Base-by-base conservation (phyloP, 2,329 filamentous ascomycete genomes). In the Sporothrix schenckii region DNA sequence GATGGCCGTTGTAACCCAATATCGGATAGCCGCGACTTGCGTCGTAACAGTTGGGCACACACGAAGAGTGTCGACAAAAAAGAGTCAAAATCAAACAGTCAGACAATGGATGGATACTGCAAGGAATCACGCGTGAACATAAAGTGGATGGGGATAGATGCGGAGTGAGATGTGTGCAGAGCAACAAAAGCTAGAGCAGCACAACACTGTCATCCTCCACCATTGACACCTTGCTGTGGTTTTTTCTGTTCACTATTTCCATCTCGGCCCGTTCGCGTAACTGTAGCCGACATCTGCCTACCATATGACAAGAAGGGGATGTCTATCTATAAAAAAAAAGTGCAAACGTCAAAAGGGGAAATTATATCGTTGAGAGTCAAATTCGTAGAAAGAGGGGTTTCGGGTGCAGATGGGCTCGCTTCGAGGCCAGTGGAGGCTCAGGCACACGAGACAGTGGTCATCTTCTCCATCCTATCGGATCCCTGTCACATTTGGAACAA, bases 1-100 rank as follows among this genome's bases (percentile, higher is more conserved):
- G 68, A 63, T 63, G 49, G 44, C 44, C 58, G 14, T 60, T 54
- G 68, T 54, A 69, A 54, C 58, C 68, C 68, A 69, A 65, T 61
- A 65, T 69, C 68, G 58, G 68, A 63, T 44, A 54, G 58, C 68
- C 68, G 58, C 54, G 30, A 53, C 44, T 52, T 27, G 67, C 44
- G 58, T 69, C 34, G 68, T 34, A 49, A 44, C 53, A 54, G 52
- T 66, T 70, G 60, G 68, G 68, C 60, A 58, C 16, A 58, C 61
- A 65, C 44, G 34, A 34, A 34, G 34, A 34, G 34, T 5, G 34
- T 34, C 34, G 34, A 34, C 24, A 34, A 7, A 34, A 6, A 49
- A 11, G 30, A 14, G 63, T 39, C 14, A 7, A 24, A 27, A 49
- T 14, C 1, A 41, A 24, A 41, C 53, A 21, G 16, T 10, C 16